phyloP scores from a whole-genome alignment of 164 flowering plant genomes.

The Chimonanthus salicifolius region DNA sequence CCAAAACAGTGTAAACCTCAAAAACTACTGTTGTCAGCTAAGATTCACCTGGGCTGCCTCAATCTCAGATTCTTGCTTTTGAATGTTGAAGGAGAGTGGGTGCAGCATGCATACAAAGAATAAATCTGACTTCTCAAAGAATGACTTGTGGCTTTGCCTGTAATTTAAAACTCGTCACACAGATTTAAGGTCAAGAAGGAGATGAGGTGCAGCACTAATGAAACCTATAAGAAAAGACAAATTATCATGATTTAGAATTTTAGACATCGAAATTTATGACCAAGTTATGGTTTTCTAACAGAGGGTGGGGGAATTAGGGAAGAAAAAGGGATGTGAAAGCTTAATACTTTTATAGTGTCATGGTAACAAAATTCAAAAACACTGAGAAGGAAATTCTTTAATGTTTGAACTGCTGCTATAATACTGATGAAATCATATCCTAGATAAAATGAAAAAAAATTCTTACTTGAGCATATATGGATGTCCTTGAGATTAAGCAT shows the following conservation, averaged over 20 bases:
- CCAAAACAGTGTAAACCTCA: not conserved
- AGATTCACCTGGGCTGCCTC: slow-evolving; percentile 57
- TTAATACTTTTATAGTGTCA: too few relatives aligned
- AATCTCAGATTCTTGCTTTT: slow-evolving; percentile 57
- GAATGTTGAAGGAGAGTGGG: slow-evolving; percentile 49
- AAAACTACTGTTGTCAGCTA: not conserved
- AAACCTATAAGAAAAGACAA: not conserved
- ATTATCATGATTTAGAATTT: too few relatives aligned
- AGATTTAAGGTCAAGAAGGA: not conserved
- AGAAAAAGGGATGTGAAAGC: too few relatives aligned
- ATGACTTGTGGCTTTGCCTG: slow-evolving; percentile 61
- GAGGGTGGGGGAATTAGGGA: too few relatives aligned
- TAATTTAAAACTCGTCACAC: not conserved
- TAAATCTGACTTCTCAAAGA: slow-evolving; percentile 65
- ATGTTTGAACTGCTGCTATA: not conserved
- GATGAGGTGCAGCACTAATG: not conserved
- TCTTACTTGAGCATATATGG: not conserved
- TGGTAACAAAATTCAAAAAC: too few relatives aligned
- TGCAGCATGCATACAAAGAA: slow-evolving; percentile 66
- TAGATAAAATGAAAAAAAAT: not conserved
- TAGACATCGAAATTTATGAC: too few relatives aligned
- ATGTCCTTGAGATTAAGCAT: not conserved
- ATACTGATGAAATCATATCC: not conserved
- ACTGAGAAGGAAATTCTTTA: too few relatives aligned
- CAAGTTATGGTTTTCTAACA: too few relatives aligned